These are phyloP conservation scores for Tricladium varicosporioides DNA, from an alignment of 2,329 filamentous ascomycete genomes.

Conservation along the genomic window DNA sequence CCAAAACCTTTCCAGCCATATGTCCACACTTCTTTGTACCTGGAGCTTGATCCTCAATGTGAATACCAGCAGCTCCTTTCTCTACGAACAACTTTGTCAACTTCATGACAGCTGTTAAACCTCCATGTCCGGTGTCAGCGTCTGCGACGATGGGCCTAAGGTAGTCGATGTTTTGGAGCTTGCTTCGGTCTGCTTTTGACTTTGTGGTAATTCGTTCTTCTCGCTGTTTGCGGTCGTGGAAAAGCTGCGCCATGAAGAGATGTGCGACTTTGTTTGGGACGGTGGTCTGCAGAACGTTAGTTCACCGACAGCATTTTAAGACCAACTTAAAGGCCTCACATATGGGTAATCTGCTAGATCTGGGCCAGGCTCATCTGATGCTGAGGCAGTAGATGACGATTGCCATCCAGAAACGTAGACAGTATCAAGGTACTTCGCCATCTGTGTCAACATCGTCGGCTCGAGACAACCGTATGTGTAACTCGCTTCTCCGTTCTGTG, in stretches of 20 bases:
- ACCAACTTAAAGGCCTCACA: constrained; percentile 45
- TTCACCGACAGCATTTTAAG: not conserved
- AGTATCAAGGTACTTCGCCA: constrained; percentile 98
- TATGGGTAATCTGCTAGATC: constrained; percentile 98
- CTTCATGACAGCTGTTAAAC: constrained; percentile 99
- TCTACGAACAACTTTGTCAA: constrained; percentile 97
- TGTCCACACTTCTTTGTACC: constrained; percentile 99
- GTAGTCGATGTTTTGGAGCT: constrained; percentile 83
- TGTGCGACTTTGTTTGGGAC: constrained; percentile 98
- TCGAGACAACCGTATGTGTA: constrained; percentile 97
- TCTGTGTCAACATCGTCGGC: constrained; percentile 97
- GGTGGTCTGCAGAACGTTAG: constrained; percentile 64
- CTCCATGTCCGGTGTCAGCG: constrained; percentile 95
- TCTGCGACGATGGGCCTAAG: constrained; percentile 95
- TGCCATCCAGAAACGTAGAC: constrained; percentile 99
- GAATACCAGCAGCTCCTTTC: constrained; percentile 93
- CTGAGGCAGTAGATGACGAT: constrained; percentile 91
- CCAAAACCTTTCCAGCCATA: constrained; percentile 98
- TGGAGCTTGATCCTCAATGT: constrained; percentile 97
- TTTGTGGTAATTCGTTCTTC: constrained; percentile 79
- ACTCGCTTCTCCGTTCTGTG: constrained; percentile 76
- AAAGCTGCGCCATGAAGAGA: constrained; percentile 96
- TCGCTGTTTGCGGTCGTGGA: constrained; percentile 98
- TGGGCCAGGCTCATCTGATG: constrained; percentile 92
- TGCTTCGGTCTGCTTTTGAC: constrained; percentile 68